Percentiles rank a stretch among this genome's conserved stretches.
Conservation (phyloP, 1,284 basidiomycete genomes). For the Salmacisia buchloeana region DNA sequence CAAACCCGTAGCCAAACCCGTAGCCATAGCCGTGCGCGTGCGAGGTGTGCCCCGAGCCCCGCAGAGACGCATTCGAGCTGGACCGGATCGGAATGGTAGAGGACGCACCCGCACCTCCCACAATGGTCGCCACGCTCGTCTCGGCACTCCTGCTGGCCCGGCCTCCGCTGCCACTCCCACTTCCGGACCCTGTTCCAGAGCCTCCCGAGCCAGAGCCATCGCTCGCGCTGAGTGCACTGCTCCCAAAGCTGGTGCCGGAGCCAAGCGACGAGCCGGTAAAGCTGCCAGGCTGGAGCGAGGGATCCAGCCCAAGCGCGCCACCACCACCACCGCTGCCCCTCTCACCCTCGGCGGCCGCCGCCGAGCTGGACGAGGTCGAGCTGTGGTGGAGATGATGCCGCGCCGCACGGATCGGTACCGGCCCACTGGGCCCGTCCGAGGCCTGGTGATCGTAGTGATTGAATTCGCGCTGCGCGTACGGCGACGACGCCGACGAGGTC, state of each 20-base stretch:
- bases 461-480: background rate
- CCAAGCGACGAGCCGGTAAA: background rate
- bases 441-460: constrained; percentile 3
- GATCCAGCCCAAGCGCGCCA: background rate
- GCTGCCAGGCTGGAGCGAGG: background rate
- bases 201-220: too few species aligned
- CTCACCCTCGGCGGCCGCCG: too few species aligned
- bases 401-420: background rate
- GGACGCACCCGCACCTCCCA: background rate
- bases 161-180: background rate
- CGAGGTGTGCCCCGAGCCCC: too few species aligned
- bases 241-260: background rate
- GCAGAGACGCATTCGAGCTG: background rate
- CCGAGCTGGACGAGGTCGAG: background rate
- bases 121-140: background rate
- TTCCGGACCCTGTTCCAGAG: too few species aligned
- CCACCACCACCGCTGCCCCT: too few species aligned
- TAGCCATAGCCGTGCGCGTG: too few species aligned
- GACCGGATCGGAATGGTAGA: background rate
- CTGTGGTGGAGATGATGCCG: background rate
- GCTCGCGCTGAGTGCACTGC: constrained; percentile 2
- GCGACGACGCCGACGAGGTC: background rate
- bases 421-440: constrained; percentile 1
- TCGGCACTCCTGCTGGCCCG: background rate
- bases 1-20: background rate